Conservation (phyloP, 2,329 filamentous ascomycete genomes). For the Metarhizium humberi region DNA sequence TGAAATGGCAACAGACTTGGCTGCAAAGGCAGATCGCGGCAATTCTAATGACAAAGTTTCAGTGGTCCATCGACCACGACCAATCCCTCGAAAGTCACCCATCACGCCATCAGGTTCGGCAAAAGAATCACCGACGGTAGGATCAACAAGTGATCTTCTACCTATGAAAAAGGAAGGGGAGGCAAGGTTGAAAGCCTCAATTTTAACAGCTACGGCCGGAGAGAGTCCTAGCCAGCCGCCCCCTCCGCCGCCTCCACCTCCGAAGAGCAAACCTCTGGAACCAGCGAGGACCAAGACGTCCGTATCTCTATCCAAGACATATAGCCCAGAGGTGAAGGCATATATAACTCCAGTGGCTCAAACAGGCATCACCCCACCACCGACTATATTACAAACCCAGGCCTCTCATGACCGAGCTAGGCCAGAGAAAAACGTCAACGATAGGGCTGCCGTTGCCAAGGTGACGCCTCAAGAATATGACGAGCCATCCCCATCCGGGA, state of each 20-base stretch:
- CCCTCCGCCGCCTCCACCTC: not conserved
- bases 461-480: not conserved
- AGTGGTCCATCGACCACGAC: conserved; percentile 45
- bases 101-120: not conserved
- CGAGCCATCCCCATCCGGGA: not conserved
- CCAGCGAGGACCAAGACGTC: not conserved
- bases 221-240: not conserved
- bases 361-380: not conserved
- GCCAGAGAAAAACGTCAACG: not conserved
- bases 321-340: not conserved
- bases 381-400: not conserved
- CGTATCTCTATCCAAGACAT: not conserved
- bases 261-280: not conserved
- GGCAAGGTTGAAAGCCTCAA: not conserved
- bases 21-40: not conserved
- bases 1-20: conserved; percentile 16
- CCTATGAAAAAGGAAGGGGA: not conserved
- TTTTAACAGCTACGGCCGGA: not conserved
- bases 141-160: not conserved
- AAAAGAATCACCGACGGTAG: not conserved
- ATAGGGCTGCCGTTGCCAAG: not conserved
- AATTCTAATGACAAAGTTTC: conserved; percentile 19
- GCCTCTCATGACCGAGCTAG: not conserved
- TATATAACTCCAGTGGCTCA: not conserved
- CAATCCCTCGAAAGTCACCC: conserved; percentile 38